Conservation (phyloP, 2,329 filamentous ascomycete genomes). For the Xylaria sp. region DNA sequence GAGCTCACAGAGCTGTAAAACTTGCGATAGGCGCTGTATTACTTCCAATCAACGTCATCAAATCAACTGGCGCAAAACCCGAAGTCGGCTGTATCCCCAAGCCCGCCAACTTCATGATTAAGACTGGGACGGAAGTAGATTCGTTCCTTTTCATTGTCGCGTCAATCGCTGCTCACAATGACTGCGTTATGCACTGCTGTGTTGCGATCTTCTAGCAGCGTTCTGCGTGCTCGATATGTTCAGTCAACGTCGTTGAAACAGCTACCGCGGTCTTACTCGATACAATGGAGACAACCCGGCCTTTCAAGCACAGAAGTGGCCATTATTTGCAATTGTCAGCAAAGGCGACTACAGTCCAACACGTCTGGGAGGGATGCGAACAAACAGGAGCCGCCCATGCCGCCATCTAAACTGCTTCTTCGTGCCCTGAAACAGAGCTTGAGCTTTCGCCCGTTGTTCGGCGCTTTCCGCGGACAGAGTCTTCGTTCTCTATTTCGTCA, state of each 20-base stretch:
- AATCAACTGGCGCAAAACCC: neutral
- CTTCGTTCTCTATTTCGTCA: conserved; percentile 44
- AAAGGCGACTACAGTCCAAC: conserved; percentile 32
- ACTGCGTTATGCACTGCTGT: conserved; percentile 22
- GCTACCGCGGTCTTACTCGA: conserved; percentile 6
- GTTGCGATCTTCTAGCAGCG: conserved; percentile 18
- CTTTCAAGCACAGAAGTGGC: conserved; percentile 10
- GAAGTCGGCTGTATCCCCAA: neutral
- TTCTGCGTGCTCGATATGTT: conserved; percentile 22
- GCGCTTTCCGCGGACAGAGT: conserved; percentile 43
- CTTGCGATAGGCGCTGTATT: neutral
- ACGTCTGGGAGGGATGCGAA: conserved; percentile 18
- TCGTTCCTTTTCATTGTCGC: conserved; percentile 4
- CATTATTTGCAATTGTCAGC: conserved; percentile 22
- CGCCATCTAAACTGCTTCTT: conserved; percentile 31
- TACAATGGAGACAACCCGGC: conserved; percentile 5
- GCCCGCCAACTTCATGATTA: neutral
- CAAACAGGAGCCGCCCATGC: conserved; percentile 30
- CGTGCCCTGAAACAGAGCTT: conserved; percentile 39
- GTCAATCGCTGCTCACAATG: conserved; percentile 17
- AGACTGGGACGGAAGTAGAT: neutral
- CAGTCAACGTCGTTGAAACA: conserved; percentile 14
- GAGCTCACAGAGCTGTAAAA: too few species aligned
- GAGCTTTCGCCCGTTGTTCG: conserved; percentile 40
- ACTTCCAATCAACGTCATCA: neutral